phyloP scores from a whole-genome alignment of 805 yeast species.

The Candida suzukii region DNA sequence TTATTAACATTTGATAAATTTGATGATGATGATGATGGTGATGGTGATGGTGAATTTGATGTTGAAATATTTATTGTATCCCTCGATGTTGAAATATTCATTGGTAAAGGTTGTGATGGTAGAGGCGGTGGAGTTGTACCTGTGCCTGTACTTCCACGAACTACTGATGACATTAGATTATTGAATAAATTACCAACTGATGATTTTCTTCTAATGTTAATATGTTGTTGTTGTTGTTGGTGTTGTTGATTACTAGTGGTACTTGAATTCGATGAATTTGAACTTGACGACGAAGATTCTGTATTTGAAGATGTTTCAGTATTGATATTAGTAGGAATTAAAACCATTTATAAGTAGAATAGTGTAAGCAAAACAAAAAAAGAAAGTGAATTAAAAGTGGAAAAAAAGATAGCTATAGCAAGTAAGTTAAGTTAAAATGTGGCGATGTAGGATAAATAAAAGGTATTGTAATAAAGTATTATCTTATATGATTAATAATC shows the following conservation, averaged over 20 bases:
- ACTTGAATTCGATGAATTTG: not conserved
- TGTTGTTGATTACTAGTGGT: not conserved
- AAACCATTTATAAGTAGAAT: not conserved
- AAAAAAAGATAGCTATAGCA: no score
- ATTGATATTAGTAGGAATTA: not conserved
- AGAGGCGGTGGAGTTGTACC: not conserved
- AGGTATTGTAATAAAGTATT: no score
- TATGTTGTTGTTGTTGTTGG: constrained; percentile 2
- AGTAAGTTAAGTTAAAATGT: no score
- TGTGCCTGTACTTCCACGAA: constrained; percentile 5
- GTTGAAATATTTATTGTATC: not conserved
- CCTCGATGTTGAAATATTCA: not conserved
- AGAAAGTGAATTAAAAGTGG: no score
- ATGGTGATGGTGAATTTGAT: not conserved
- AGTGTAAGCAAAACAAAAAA: no score
- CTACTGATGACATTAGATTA: constrained; percentile 19
- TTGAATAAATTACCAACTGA: constrained; percentile 21
- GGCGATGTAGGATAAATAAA: no score
- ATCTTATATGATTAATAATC: no score
- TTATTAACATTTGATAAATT: not conserved
- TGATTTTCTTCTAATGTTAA: constrained; percentile 11
- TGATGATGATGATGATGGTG: not conserved
- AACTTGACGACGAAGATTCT: no score
- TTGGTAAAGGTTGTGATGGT: not conserved
- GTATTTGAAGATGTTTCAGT: no score